Evolutionary conservation across 805 yeast species (phyloP).

Genomic region (Nakazawaea sp.): DNA sequence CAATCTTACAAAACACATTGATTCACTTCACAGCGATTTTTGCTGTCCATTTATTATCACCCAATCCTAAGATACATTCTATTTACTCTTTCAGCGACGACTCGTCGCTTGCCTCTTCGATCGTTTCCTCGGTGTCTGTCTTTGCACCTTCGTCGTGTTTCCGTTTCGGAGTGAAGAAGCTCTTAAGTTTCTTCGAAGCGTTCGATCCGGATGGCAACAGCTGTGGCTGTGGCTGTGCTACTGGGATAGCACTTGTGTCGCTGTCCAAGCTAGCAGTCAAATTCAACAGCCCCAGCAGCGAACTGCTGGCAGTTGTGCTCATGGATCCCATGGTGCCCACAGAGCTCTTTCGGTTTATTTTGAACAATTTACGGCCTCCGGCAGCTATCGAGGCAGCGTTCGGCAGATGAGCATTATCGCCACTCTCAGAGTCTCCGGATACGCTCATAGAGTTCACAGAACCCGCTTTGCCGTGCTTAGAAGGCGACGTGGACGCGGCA

Average conservation of each 20-base stretch:
- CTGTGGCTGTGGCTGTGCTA: neutral
- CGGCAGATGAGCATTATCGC: neutral
- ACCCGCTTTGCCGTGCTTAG: constrained; percentile 4
- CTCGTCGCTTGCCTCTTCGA: constrained; percentile 10
- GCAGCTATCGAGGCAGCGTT: neutral
- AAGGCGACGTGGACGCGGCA: constrained; percentile 4
- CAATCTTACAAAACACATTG: too few species aligned
- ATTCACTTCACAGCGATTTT: too few species aligned
- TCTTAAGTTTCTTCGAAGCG: constrained; percentile 8
- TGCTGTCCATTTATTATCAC: too few species aligned
- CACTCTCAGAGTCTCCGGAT: constrained; percentile 3
- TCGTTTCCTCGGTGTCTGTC: constrained; percentile 6
- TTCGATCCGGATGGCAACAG: neutral
- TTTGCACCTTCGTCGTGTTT: constrained; percentile 6
- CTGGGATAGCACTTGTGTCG: neutral
- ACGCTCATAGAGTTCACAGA: constrained; percentile 4
- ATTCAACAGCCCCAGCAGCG: neutral
- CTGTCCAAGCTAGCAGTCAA: neutral
- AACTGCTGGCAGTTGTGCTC: constrained; percentile 2
- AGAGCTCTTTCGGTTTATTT: constrained; percentile 6
- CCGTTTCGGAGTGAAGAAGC: constrained; percentile 6
- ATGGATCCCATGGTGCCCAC: neutral
- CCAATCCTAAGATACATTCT: too few species aligned
- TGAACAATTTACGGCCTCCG: constrained; percentile 4
- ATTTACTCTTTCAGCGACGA: constrained; percentile 5